phyloP scores from a whole-genome alignment of 2,329 filamentous ascomycete genomes.

The Coleophoma cylindrospora region DNA sequence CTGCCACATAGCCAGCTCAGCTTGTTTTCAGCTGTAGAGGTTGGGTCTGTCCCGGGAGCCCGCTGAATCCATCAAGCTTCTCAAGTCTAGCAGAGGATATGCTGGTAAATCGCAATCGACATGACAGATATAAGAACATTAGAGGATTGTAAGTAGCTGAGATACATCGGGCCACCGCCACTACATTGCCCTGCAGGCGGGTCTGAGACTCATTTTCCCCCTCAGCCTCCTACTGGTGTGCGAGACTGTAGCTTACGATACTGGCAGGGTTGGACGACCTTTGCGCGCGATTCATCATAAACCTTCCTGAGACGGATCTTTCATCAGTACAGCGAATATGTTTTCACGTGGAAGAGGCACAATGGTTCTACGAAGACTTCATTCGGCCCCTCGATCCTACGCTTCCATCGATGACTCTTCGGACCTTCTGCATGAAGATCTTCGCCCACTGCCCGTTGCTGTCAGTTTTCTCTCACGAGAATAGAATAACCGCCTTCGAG shows the following conservation, averaged over 20 bases:
- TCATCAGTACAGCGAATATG: slow-evolving; percentile 89
- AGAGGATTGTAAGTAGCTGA: slow-evolving; percentile 70
- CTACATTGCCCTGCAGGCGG: too few species aligned
- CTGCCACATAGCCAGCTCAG: too few species aligned
- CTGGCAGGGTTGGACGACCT: slow-evolving; percentile 86
- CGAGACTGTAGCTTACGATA: slow-evolving; percentile 12
- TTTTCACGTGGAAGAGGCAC: slow-evolving; percentile 97
- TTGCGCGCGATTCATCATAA: slow-evolving; percentile 96
- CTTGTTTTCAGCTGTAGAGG: too few species aligned
- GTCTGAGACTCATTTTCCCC: not conserved
- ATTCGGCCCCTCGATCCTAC: slow-evolving; percentile 83
- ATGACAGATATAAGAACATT: slow-evolving; percentile 81
- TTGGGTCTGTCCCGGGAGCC: too few species aligned
- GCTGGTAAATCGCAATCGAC: slow-evolving; percentile 50
- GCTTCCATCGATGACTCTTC: slow-evolving; percentile 79
- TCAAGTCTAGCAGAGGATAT: slow-evolving; percentile 43
- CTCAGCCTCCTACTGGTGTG: not conserved
- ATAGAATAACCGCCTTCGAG: slow-evolving; percentile 79
- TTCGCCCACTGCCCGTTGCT: slow-evolving; percentile 93
- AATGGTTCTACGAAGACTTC: slow-evolving; percentile 99
- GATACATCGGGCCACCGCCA: not conserved
- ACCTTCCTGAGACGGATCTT: slow-evolving; percentile 87
- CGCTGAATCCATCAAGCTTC: not conserved
- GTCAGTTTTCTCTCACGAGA: slow-evolving; percentile 70
- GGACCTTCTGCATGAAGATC: slow-evolving; percentile 82